Conservation (phyloP, 768 basidiomycete species). For the Sporobolomyces pararoseus region DNA sequence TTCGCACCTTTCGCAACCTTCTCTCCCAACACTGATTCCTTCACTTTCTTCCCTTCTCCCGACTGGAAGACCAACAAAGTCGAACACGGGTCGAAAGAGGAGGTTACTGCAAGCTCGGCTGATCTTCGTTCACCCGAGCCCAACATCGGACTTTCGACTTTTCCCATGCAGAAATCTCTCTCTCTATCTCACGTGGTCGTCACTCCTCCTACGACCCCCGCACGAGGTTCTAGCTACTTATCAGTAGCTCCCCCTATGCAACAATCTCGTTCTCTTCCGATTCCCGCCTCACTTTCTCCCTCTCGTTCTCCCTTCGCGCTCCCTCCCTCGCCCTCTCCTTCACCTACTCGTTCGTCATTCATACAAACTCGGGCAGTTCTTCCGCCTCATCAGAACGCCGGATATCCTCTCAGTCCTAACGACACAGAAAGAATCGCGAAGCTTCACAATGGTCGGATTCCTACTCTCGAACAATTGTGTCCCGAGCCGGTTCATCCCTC, state of each 20-base stretch:
- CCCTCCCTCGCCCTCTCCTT: background rate
- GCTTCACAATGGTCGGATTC: conserved; percentile 35
- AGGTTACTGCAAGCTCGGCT: conserved; percentile 1
- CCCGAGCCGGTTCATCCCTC: conserved; percentile 3
- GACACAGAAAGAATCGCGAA: conserved; percentile 30
- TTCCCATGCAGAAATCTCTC: background rate
- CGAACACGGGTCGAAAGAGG: background rate
- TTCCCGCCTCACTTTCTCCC: background rate
- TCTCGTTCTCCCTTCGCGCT: background rate
- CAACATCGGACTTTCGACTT: background rate
- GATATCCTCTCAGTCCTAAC: conserved; percentile 21
- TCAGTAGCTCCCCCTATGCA: conserved; percentile 2
- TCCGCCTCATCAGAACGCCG: background rate
- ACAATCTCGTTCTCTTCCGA: conserved; percentile 1
- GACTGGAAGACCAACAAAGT: background rate
- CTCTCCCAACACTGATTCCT: conserved; percentile 25
- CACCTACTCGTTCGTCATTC: conserved; percentile 13
- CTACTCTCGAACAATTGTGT: conserved; percentile 28
- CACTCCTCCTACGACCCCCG: conserved; percentile 22
- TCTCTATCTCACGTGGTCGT: background rate
- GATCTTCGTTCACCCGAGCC: conserved; percentile 18
- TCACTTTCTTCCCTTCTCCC: conserved; percentile 28
- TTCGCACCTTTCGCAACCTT: conserved; percentile 3
- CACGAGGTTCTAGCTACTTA: background rate
- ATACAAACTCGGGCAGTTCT: background rate